Evolutionary conservation across 78 protist species (phyloP).

Genomic region (Mantamonas sphyraenae): DNA sequence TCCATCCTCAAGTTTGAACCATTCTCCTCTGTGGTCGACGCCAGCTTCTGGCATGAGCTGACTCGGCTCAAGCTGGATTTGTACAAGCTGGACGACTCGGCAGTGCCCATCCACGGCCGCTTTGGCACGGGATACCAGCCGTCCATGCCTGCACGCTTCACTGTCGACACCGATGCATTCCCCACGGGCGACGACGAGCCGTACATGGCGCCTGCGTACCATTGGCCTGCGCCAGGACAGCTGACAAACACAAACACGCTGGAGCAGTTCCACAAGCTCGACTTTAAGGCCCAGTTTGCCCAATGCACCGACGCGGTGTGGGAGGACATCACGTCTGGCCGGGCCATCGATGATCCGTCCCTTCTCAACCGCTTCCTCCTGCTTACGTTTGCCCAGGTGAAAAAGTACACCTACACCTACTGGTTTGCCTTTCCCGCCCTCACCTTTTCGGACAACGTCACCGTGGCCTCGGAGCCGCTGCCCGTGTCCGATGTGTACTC

Average conservation of each 20-base stretch:
- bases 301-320: too few relatives aligned
- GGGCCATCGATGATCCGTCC: slow-evolving; percentile 33
- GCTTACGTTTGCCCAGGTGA: slow-evolving; percentile 74
- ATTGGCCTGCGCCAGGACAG: slow-evolving; percentile 4
- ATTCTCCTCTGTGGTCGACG: neutral
- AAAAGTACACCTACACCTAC: slow-evolving; percentile 67
- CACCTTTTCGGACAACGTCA: too few relatives aligned
- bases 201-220: neutral
- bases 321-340: slow-evolving; percentile 52
- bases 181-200: neutral
- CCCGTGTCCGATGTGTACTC: neutral
- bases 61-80: neutral
- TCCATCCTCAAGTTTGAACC: neutral
- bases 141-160: too few relatives aligned
- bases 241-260: slow-evolving; percentile 34
- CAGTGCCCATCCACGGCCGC: neutral
- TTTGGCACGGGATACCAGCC: too few relatives aligned
- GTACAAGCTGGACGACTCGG: neutral
- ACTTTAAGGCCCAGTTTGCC: slow-evolving; percentile 1
- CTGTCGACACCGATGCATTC: too few relatives aligned
- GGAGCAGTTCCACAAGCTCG: slow-evolving; percentile 17
- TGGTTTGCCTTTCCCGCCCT: slow-evolving; percentile 82
- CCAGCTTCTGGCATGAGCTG: neutral
- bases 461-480: too few relatives aligned
- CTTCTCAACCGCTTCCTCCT: slow-evolving; percentile 46